These are phyloP conservation scores for Azolla pinnata DNA, from an alignment of 75 land plant species.

Conservation along the genomic window DNA sequence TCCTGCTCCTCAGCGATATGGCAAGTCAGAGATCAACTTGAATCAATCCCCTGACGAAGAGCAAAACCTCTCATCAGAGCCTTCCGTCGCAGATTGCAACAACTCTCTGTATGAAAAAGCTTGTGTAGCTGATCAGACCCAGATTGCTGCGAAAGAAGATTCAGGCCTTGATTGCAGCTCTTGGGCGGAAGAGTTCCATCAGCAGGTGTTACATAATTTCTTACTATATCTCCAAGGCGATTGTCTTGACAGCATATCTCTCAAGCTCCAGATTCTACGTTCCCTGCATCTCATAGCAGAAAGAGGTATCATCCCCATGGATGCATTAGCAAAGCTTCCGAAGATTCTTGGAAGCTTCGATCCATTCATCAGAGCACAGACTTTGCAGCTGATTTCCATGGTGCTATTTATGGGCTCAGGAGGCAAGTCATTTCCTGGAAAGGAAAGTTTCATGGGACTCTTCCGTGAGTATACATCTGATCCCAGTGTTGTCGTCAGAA, in stretches of 20 bases:
- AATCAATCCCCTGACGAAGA: no score
- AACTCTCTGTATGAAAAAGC: no score
- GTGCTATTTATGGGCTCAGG: neutral
- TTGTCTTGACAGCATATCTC: neutral
- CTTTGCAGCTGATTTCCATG: neutral
- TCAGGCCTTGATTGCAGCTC: no score
- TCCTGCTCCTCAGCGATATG: no score
- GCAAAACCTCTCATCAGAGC: no score
- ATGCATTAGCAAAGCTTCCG: neutral
- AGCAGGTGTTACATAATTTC: no score
- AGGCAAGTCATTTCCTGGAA: neutral
- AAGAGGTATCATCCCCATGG: neutral
- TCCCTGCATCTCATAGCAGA: neutral
- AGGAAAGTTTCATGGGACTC: neutral
- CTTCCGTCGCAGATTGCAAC: no score
- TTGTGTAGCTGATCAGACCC: no score
- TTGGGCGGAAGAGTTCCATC: no score
- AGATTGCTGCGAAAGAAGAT: no score
- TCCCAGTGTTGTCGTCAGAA: neutral
- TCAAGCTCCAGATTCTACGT: neutral
- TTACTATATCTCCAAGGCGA: no score
- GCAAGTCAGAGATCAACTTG: no score
- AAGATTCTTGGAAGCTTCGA: neutral
- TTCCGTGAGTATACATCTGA: neutral
- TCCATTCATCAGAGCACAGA: slow-evolving; percentile 1